Evolutionary conservation across 495 filamentous ascomycete genomes (phyloP), one percentile per base, ranked within the genome.

Genomic region (Daldinia caldariorum): DNA sequence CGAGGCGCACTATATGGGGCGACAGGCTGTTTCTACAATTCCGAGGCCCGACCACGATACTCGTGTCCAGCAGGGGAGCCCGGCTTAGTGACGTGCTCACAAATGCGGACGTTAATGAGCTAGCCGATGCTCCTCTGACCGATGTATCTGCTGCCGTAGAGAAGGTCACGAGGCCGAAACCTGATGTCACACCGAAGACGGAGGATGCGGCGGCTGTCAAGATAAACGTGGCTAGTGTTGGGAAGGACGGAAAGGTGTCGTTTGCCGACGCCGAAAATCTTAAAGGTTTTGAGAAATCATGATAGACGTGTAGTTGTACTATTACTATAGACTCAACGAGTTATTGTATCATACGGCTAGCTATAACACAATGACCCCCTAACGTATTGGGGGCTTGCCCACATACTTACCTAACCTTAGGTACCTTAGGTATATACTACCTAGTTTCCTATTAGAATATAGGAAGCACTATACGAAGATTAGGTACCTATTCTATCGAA

Each of bases 21-120:
- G 95, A 99, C 77, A 81, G 94, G 69, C 83, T 97, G 13, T 98
- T 98, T 75, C 81, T 98, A 22, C 89, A 91, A 71, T 97, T 99
- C 73, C 85, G 89, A 26, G 95, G 95, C 0, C 95, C 95, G 20
- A 87, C 85, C 2, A 97, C 90, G 4, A 84, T 99, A 37, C 83
- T 98, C 22, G 79, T 99, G 72, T 95, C 97, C 72, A 93, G 92
- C 26, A 88, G 94, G 18, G 92, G 89, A 6, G 85, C 90, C 9
- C 81, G 90, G 1, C 79, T 97, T 18, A 86, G 87, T 50, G 95
- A 99, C 72, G 86, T 92, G 6, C 79, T 99, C 57, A 90, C 87
- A 16, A 81, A 81, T 10, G 85, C 86, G 14, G 91, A 98, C 60
- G 86, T 97, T 60, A 93, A 94, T 64, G 95, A 97, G 80, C 87